These are phyloP conservation scores for Meredithiella fracta DNA, from an alignment of 2,329 filamentous ascomycete genomes.

Conservation along the genomic window DNA sequence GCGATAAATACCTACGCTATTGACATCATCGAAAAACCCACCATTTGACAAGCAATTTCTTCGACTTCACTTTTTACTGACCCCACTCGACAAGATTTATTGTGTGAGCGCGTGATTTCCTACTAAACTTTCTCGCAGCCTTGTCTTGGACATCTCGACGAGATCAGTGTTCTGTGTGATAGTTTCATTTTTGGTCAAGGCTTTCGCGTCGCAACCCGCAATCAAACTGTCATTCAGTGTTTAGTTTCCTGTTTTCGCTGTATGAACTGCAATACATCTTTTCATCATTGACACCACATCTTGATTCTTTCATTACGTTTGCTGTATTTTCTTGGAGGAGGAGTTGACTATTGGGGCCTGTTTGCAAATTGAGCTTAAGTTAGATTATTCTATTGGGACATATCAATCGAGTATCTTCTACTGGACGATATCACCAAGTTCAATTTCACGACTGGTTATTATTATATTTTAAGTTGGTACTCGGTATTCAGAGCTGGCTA, in stretches of 20 bases:
- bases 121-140: neutral
- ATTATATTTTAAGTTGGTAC: neutral
- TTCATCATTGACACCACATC: constrained; percentile 7
- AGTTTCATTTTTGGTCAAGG: constrained; percentile 4
- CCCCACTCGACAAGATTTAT: neutral
- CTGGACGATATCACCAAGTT: neutral
- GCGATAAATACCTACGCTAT: neutral
- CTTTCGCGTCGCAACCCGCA: neutral
- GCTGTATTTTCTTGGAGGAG: constrained; percentile 11
- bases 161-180: constrained; percentile 11
- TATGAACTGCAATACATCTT: constrained; percentile 9
- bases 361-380: constrained; percentile 11
- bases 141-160: constrained; percentile 31
- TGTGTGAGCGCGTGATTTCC: neutral
- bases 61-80: neutral
- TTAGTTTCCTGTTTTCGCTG: constrained; percentile 7
- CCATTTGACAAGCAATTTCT: neutral
- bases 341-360: constrained; percentile 8
- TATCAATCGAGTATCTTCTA: neutral
- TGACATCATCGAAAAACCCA: neutral
- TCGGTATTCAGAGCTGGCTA: neutral
- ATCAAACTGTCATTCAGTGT: neutral
- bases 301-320: constrained; percentile 9
- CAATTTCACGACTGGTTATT: constrained; percentile 10
- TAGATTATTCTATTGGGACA: constrained; percentile 1